Conservation (phyloP, 164 flowering plant species). For the Amborella trichopoda region DNA sequence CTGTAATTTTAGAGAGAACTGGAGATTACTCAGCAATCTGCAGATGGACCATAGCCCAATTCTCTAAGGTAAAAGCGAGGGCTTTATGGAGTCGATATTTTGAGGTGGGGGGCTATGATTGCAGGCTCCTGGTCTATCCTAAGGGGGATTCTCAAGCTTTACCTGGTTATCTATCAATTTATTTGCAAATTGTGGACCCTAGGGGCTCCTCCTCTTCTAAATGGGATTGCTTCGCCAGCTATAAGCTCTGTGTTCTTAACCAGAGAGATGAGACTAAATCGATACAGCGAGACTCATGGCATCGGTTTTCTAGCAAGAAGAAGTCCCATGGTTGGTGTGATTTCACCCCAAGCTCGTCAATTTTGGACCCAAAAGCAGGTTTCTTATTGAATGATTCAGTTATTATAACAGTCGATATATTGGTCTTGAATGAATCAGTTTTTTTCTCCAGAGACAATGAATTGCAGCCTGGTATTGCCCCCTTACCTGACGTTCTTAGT, state of each 20-base stretch:
- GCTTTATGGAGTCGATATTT: constrained; percentile 88
- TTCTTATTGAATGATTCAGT: constrained; percentile 44
- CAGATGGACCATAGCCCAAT: constrained; percentile 71
- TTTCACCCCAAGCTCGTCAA: constrained; percentile 55
- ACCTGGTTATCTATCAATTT: constrained; percentile 84
- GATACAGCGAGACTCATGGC: constrained; percentile 83
- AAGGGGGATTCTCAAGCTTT: constrained; percentile 87
- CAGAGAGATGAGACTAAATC: constrained; percentile 51
- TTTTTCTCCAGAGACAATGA: constrained; percentile 52
- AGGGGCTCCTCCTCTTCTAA: constrained; percentile 38
- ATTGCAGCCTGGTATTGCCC: constrained; percentile 12
- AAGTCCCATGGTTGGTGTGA: constrained; percentile 99
- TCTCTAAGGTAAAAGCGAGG: constrained; percentile 62
- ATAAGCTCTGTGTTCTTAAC: constrained; percentile 60
- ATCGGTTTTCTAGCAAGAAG: constrained; percentile 80
- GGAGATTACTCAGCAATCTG: constrained; percentile 65
- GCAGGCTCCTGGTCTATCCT: constrained; percentile 79
- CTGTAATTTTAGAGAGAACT: constrained; percentile 49
- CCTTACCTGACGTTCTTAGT: constrained; percentile 55
- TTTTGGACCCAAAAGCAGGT: constrained; percentile 58
- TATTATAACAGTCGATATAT: constrained; percentile 72
- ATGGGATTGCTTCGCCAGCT: constrained; percentile 94
- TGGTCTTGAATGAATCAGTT: constrained; percentile 64
- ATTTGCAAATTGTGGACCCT: constrained; percentile 89
- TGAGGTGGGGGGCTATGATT: constrained; percentile 91